phyloP scores from a whole-genome alignment of 148 eudicot species.

The Drosera capensis region DNA sequence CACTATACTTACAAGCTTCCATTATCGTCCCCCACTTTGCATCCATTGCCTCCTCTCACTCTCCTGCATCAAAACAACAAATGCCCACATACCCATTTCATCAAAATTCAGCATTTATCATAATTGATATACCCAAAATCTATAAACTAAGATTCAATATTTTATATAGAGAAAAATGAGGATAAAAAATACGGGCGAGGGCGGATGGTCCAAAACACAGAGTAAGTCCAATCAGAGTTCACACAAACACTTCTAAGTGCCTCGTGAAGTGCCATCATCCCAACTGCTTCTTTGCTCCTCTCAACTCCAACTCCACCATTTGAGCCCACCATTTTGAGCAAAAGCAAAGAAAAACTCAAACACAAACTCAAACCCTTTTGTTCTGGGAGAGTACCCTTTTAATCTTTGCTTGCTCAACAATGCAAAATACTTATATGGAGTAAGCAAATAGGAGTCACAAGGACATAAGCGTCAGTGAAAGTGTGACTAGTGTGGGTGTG shows the following conservation, averaged over 20 bases:
- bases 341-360: no score
- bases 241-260: constrained; percentile 73
- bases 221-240: constrained; percentile 92
- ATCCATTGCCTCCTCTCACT: constrained; percentile 90
- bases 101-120: constrained; percentile 1
- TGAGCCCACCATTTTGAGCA: constrained; percentile 85
- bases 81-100: neutral
- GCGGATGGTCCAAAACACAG: constrained; percentile 98
- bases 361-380: no score
- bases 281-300: constrained; percentile 89
- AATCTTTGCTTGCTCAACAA: no score
- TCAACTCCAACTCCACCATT: constrained; percentile 21
- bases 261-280: constrained; percentile 99
- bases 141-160: no score
- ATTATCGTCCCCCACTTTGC: constrained; percentile 98
- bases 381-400: no score
- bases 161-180: neutral
- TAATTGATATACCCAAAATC: no score
- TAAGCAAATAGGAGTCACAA: no score
- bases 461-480: no score
- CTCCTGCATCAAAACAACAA: constrained; percentile 59
- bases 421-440: no score
- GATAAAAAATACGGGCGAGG: constrained; percentile 59
- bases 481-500: no score
- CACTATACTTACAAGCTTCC: constrained; percentile 98